Conservation (phyloP, 108 stramenopile species). For the Cyclotella kingstonii region DNA sequence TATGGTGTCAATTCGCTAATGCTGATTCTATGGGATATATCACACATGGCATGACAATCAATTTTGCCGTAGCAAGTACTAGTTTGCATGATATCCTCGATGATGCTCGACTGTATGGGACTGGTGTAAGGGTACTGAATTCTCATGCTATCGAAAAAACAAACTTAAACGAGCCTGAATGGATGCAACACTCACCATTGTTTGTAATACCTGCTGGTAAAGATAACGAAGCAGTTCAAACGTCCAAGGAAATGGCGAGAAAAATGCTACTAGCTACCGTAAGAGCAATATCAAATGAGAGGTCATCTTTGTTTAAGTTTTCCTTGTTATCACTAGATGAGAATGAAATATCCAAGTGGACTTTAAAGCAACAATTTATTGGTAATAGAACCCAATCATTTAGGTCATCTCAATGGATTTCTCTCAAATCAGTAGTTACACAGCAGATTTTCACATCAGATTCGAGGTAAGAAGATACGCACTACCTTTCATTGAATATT, state of each 20-base stretch:
- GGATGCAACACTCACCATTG: background rate
- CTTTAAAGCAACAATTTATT: background rate
- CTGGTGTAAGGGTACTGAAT: background rate
- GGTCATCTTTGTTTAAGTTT: no score
- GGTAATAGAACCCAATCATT: background rate
- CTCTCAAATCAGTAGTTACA: background rate
- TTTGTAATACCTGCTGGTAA: conserved; percentile 6
- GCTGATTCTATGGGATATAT: conserved; percentile 17
- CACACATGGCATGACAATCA: conserved; percentile 1
- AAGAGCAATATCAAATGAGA: background rate
- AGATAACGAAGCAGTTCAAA: background rate
- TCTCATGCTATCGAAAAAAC: background rate
- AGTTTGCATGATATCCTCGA: conserved; percentile 7
- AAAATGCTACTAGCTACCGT: background rate
- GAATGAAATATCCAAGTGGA: no score
- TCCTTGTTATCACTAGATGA: no score
- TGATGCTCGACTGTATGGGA: background rate
- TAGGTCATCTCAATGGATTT: background rate
- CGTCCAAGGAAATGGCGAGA: background rate
- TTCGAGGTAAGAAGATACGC: background rate
- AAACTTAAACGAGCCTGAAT: background rate
- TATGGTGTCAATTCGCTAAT: conserved; percentile 15
- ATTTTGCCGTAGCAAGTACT: background rate
- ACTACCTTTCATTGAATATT: background rate
- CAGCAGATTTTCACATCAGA: background rate